Evolutionary conservation across 352 stramenopile genomes (phyloP).

Genomic region (Pythium phragmiticola): DNA sequence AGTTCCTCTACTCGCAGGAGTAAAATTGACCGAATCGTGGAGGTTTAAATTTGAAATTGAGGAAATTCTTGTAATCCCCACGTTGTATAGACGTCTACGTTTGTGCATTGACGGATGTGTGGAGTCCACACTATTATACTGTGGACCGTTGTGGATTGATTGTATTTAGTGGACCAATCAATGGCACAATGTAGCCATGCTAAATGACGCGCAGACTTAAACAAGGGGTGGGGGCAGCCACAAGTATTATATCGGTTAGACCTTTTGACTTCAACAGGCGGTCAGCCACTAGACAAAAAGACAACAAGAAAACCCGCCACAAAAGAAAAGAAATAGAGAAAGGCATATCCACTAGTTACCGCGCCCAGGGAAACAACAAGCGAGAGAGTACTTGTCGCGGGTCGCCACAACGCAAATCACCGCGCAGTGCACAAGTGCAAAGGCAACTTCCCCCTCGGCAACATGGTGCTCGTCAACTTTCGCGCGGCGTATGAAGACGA

Average conservation of each 20-base stretch:
- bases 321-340: neutral
- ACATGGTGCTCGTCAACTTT: constrained; percentile 1
- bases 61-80: too few relatives aligned
- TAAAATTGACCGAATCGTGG: neutral
- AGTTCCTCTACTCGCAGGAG: constrained; percentile 23
- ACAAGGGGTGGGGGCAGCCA: neutral
- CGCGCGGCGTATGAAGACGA: constrained; percentile 1
- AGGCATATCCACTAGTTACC: neutral
- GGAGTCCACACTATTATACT: too few relatives aligned
- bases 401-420: neutral
- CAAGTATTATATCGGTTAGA: neutral
- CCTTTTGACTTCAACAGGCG: neutral
- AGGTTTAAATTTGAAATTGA: neutral
- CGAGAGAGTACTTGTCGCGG: neutral
- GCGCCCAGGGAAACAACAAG: neutral
- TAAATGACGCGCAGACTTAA: constrained; percentile 1
- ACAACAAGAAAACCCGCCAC: neutral
- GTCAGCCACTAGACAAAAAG: neutral
- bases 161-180: neutral
- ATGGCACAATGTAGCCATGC: neutral
- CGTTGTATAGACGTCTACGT: too few relatives aligned
- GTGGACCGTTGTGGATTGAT: too few relatives aligned
- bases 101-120: neutral
- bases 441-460: neutral
- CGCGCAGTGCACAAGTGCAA: neutral